phyloP scores from a whole-genome alignment of 1,284 basidiomycete genomes.

The Cryptococcus wingfieldii region DNA sequence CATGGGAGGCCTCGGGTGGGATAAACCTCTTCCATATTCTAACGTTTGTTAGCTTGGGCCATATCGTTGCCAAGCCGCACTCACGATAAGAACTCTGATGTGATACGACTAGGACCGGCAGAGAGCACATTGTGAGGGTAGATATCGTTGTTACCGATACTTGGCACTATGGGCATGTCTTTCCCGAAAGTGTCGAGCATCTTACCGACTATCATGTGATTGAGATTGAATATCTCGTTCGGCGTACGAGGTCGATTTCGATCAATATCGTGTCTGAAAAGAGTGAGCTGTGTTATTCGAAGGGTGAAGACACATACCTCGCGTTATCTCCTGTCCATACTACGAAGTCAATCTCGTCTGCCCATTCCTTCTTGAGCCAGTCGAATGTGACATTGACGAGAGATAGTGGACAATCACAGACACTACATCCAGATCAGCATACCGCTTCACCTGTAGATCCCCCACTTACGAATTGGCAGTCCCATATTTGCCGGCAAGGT shows the following conservation, averaged over 20 bases:
- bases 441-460: background rate
- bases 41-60: slow-evolving; percentile 14
- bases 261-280: slow-evolving; percentile 78
- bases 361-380: slow-evolving; percentile 74
- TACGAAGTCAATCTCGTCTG: slow-evolving; percentile 81
- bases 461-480: slow-evolving; percentile 40
- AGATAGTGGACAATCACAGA: slow-evolving; percentile 77
- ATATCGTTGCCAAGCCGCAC: slow-evolving; percentile 6
- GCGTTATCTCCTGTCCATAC: slow-evolving; percentile 92
- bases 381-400: slow-evolving; percentile 78
- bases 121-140: slow-evolving; percentile 65
- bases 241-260: slow-evolving; percentile 70
- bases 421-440: slow-evolving; percentile 51
- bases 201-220: slow-evolving; percentile 62
- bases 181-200: slow-evolving; percentile 68
- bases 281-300: slow-evolving; percentile 6
- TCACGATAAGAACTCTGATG: slow-evolving; percentile 67
- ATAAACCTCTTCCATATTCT: slow-evolving; percentile 82
- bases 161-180: slow-evolving; percentile 77
- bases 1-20: slow-evolving; percentile 72
- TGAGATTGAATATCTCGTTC: slow-evolving; percentile 73
- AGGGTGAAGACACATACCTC: slow-evolving; percentile 53
- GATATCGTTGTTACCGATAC: slow-evolving; percentile 82
- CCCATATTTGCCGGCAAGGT: slow-evolving; percentile 42
- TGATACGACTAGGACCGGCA: slow-evolving; percentile 73